phyloP scores from a whole-genome alignment of 306 rosid genomes.

The Ochetophila trinervis region DNA sequence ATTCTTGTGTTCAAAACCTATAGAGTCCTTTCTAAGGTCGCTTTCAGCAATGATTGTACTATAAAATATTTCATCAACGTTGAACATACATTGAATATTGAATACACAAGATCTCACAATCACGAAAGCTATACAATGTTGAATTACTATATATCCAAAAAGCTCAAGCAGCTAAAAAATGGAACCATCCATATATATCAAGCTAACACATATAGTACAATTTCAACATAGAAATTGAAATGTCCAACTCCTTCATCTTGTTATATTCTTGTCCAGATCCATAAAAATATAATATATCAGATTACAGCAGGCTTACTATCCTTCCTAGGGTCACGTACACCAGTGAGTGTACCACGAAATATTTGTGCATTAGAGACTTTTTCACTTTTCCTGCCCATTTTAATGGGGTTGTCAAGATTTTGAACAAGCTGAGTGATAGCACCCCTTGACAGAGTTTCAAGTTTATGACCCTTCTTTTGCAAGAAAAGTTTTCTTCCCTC shows the following conservation, averaged over 20 bases:
- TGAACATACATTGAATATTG: neutral
- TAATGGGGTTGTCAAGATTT: conserved; percentile 25
- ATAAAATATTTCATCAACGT: conserved; percentile 18
- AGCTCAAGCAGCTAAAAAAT: neutral
- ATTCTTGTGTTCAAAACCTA: too few relatives aligned
- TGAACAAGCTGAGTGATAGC: conserved; percentile 71
- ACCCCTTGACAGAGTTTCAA: conserved; percentile 26
- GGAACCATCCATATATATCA: conserved; percentile 50
- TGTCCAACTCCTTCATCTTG: too few relatives aligned
- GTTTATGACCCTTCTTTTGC: conserved; percentile 58
- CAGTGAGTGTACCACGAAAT: conserved; percentile 57
- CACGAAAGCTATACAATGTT: too few relatives aligned
- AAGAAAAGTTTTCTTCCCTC: conserved; percentile 49
- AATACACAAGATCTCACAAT: too few relatives aligned
- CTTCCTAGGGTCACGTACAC: conserved; percentile 84
- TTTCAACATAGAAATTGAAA: too few relatives aligned
- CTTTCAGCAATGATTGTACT: conserved; percentile 73
- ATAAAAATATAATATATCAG: conserved; percentile 20
- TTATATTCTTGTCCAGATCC: conserved; percentile 44
- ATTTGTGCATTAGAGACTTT: conserved; percentile 18
- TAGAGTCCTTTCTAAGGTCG: conserved; percentile 79
- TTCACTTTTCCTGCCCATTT: conserved; percentile 36
- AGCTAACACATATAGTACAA: conserved; percentile 12
- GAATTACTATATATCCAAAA: too few relatives aligned
- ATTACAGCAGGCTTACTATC: conserved; percentile 74